Base-by-base conservation (phyloP, 768 basidiomycete species). In the Pulveroboletus sp. region DNA sequence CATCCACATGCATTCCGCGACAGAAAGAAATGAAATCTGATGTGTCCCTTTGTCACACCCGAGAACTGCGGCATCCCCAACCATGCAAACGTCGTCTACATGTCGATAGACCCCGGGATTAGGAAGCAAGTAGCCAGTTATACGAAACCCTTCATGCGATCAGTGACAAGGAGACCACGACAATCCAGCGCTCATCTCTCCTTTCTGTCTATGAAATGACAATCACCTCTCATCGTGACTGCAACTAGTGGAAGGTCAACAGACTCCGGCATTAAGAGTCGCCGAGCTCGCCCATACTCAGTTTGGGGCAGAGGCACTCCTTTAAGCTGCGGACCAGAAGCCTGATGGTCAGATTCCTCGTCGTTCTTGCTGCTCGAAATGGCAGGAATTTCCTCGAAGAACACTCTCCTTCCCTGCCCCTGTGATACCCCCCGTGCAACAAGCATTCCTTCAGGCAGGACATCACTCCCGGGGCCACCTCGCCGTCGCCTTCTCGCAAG, bases 41-140 rank as follows among this genome's bases (percentile, higher is more conserved):
- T 56, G 65, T 8, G 67, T 67, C 11, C n/a, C 76, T 35, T 62
- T 65, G 53, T 68, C 67, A 61, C 73, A 77, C 13, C 71, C 76
- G 52, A 81, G 59, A 44, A 77, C 66, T 30, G 69, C 68, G 17
- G 65, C 71, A 42, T 74, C 65, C 13, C 66, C 69, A 28, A 76
- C 59, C 48, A 74, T 66, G 47, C 72, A 71, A 18, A 73, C 77
- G 55, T 82, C 77, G 39, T 69, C 69, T 46, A 79, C 76, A 54
- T 74, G 74, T 31, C 69, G 65, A 56, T 68, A 64, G 27, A 54
- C 56, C 33, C 62, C 64, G 4, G 66, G 54, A 55, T 69, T 70
- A 44, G 73, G 73, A 50, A 75, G 58, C 4, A 74, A 78, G 47
- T 61, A 64, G 14, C 60, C 57, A 21, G 66, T 66, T 43, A 73